Conservation (phyloP, 163 green algal genomes). For the Chloromonas sp. region DNA sequence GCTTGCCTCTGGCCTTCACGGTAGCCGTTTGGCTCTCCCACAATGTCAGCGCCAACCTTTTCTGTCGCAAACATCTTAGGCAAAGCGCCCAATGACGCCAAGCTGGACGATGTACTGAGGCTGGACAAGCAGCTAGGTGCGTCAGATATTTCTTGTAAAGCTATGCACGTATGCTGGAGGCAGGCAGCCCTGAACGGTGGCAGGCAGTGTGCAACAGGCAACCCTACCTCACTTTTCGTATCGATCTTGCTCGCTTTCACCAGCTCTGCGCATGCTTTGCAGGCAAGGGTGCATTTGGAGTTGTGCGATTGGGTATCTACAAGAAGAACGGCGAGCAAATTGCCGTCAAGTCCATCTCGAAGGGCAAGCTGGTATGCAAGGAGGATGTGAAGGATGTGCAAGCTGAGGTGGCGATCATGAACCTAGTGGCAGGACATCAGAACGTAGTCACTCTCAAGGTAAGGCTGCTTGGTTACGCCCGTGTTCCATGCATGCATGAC, state of each 20-base stretch:
- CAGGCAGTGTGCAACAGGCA: neutral
- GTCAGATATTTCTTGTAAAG: neutral
- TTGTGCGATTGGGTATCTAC: constrained; percentile 44
- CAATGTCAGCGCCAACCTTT: neutral
- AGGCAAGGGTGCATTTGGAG: constrained; percentile 69
- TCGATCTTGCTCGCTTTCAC: neutral
- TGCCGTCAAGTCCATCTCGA: constrained; percentile 75
- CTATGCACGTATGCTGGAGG: too few species aligned
- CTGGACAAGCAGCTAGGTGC: constrained; percentile 45
- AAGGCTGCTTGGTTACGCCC: neutral
- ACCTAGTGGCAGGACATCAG: constrained; percentile 65
- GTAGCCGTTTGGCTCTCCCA: too few species aligned
- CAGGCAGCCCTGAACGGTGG: neutral
- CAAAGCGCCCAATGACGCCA: constrained; percentile 28
- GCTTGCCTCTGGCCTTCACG: too few species aligned
- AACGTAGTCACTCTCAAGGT: constrained; percentile 73
- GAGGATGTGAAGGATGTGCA: constrained; percentile 74
- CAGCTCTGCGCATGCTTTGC: neutral
- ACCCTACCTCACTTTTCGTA: neutral
- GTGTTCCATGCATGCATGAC: too few species aligned
- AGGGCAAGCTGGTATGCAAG: constrained; percentile 67
- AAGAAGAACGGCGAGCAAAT: constrained; percentile 36
- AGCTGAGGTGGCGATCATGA: constrained; percentile 68
- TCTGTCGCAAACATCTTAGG: constrained; percentile 27
- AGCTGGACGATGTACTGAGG: constrained; percentile 39